These are phyloP conservation scores for Aspergillus sclerotioniger DNA, from an alignment of 495 filamentous ascomycete genomes.

Conservation along the genomic window DNA sequence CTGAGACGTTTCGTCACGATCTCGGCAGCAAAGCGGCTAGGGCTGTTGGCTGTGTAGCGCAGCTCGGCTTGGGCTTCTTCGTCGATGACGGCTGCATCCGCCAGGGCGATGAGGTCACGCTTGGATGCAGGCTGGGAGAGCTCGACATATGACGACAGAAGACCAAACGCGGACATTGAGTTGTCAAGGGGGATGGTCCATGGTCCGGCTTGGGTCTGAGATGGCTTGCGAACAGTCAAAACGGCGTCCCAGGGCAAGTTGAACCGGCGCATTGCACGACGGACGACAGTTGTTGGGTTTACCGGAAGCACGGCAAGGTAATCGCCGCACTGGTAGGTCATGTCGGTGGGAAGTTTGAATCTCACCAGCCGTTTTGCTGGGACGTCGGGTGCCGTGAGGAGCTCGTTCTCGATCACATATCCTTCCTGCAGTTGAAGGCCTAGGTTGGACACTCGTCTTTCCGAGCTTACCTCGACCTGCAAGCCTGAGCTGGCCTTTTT, in stretches of 20 bases:
- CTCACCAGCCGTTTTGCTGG: slow-evolving; percentile 1
- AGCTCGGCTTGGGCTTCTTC: not conserved
- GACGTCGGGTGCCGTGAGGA: slow-evolving; percentile 45
- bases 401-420: slow-evolving; percentile 51
- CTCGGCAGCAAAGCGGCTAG: not conserved
- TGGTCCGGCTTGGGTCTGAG: not conserved
- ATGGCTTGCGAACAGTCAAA: slow-evolving; percentile 1
- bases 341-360: slow-evolving; percentile 7
- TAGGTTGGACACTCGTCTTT: slow-evolving; percentile 57
- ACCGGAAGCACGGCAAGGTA: slow-evolving; percentile 11
- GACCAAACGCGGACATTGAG: slow-evolving; percentile 1
- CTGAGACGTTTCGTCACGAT: slow-evolving; percentile 1
- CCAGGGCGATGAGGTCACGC: slow-evolving; percentile 1
- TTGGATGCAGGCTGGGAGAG: slow-evolving; percentile 9
- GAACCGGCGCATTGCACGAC: slow-evolving; percentile 10
- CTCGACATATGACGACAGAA: slow-evolving; percentile 8
- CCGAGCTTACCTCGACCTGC: slow-evolving; percentile 57
- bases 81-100: slow-evolving; percentile 3
- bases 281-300: slow-evolving; percentile 6
- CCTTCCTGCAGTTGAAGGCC: slow-evolving; percentile 66
- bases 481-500: slow-evolving; percentile 35
- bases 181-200: not conserved
- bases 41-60: not conserved
- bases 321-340: slow-evolving; percentile 12
- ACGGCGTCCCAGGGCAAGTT: slow-evolving; percentile 2